These are phyloP conservation scores for Micractinium conductrix DNA, from an alignment of 139 green algal genomes.

Conservation along the genomic window DNA sequence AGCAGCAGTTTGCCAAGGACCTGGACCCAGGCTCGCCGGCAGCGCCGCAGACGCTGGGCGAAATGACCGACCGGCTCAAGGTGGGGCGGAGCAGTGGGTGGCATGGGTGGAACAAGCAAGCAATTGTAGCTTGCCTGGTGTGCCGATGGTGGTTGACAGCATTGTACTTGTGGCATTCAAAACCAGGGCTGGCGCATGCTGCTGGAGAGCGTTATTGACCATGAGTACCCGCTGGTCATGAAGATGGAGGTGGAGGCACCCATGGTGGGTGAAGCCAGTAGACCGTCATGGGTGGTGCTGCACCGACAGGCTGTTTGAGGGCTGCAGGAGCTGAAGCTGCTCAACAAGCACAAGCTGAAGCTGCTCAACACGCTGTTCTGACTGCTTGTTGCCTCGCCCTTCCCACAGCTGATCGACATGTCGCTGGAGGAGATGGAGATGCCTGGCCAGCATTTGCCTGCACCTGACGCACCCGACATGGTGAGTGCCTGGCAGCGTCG, in stretches of 20 bases:
- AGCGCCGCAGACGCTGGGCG: slow-evolving; percentile 87
- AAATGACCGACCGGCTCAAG: slow-evolving; percentile 90
- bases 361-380: too few relatives aligned
- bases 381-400: background rate
- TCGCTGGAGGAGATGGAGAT: slow-evolving; percentile 90
- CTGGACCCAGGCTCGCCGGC: slow-evolving; percentile 78
- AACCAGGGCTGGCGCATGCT: slow-evolving; percentile 73
- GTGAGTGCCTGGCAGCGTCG: background rate
- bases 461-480: slow-evolving; percentile 59
- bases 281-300: too few relatives aligned
- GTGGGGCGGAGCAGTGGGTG: background rate
- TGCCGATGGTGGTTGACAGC: too few relatives aligned
- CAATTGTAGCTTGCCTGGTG: background rate
- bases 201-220: slow-evolving; percentile 84
- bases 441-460: slow-evolving; percentile 81
- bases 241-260: slow-evolving; percentile 87
- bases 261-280: slow-evolving; percentile 44
- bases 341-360: too few relatives aligned
- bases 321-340: too few relatives aligned
- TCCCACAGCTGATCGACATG: slow-evolving; percentile 63
- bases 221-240: slow-evolving; percentile 72
- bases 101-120: too few relatives aligned
- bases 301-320: too few relatives aligned
- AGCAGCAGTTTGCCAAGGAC: slow-evolving; percentile 89
- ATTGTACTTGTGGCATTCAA: too few relatives aligned